Evolutionary conservation across 371 early-diverging fungal genomes (phyloP).

Genomic region (Lichtheimia hyalospora): DNA sequence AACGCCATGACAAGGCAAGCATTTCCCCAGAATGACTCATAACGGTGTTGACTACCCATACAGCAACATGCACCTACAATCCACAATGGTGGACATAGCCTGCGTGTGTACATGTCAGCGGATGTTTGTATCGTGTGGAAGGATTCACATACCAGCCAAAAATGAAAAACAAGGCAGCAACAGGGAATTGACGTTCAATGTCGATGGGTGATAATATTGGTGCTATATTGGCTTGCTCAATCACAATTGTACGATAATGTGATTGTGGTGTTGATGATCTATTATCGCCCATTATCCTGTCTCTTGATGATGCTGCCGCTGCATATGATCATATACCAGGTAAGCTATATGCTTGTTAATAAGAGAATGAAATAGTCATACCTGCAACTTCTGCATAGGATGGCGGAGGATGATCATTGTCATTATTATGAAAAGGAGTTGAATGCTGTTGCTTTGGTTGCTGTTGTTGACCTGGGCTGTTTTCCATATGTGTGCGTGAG

Average conservation of each 20-base stretch:
- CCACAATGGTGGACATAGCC: constrained; percentile 18
- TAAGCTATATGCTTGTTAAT: not conserved
- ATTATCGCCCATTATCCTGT: too few relatives aligned
- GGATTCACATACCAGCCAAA: not conserved
- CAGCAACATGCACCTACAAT: constrained; percentile 20
- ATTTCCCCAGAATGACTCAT: constrained; percentile 16
- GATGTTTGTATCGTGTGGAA: not conserved
- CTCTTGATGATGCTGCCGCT: not conserved
- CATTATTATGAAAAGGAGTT: not conserved
- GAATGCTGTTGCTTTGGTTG: too few relatives aligned
- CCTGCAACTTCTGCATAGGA: not conserved
- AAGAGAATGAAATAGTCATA: not conserved
- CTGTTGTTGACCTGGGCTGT: too few relatives aligned
- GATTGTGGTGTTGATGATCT: not conserved
- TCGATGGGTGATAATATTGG: not conserved
- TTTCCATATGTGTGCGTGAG: too few relatives aligned
- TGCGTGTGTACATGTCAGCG: not conserved
- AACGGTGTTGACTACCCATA: constrained; percentile 12
- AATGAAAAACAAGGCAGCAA: constrained; percentile 3
- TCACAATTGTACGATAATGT: not conserved
- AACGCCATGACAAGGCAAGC: constrained; percentile 11
- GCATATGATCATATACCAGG: not conserved
- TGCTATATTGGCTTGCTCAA: not conserved
- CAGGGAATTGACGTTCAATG: not conserved
- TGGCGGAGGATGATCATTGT: not conserved